Base-by-base conservation (phyloP, 106 monocot species). In the Dendrobium catenatum region DNA sequence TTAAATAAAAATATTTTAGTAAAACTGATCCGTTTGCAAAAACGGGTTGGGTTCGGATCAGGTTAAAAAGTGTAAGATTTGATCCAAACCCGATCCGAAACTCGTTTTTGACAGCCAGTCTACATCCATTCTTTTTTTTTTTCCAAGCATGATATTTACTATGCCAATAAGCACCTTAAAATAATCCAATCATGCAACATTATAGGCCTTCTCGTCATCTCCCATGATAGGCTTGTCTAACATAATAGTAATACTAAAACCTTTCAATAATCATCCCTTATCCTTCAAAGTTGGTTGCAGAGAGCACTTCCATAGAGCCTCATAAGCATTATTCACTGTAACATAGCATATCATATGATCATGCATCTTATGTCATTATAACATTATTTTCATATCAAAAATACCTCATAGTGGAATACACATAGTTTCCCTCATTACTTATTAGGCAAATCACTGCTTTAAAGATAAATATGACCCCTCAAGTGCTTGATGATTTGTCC, bases 401-500 rank as follows among this genome's bases (percentile, higher is more conserved):
- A 4, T 37, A 40, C 8, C 17, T 16, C 15, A 37, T 40, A 72
- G 72, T 72, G 72, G 72, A 37, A 72, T 40, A 72, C 72, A 72
- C 33, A 29, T 72, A 11, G 33, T 40, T 33, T 27, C 9, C 72
- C 72, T 72, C 72, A 64, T 22, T 26, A 22, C 72, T 33, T 15
- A 40, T 27, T 2, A 72, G 72, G 72, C 72, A 72, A 72, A 72
- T 37, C 72, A 40, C 72, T 72, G 33, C 33, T 40, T 16, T 37
- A 72, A 72, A 15, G 72, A 72, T 72, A 72, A 72, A 33, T 1
- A 72, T 40, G 72, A 72, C 24, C 72, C 74, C 42, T 20, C 19
- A 74, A 74, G 44, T 74, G 74, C 74, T 74, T 19, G 74, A n/a
- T 74, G 43, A 74, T 74, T 74, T 19, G 74, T 74, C 74, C 8